Evolutionary conservation across 1,284 basidiomycete genomes (phyloP), one percentile per base, ranked within the genome.

Genomic region (Ceratobasidium sp.): DNA sequence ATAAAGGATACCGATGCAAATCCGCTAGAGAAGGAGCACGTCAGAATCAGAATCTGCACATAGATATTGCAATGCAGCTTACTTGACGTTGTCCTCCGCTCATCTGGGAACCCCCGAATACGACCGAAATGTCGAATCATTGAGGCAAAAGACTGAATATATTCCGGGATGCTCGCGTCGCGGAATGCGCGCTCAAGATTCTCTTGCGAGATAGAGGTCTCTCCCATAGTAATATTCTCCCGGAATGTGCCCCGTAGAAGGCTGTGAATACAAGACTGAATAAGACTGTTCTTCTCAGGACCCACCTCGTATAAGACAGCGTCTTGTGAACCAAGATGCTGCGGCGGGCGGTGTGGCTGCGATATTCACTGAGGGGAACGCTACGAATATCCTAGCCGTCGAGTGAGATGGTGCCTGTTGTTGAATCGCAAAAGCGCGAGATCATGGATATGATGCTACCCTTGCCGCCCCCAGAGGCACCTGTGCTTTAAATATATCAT

Each of bases 41-140:
- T 57, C 14, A 31, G 2, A 22, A 22, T 50, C 9, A 33, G 5
- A 0, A 36, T 19, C 8, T 14, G 36, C 6, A 11, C 7, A 19
- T 11, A 2, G 7, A 9, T 51, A 31, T 5, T 47, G 7, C 9
- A 47, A 22, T 11, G 14, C 11, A 2, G 53, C 69, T 11, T 15
- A 72, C 79, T 77, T 86, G 84, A 7, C 84, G 84, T 8, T 85
- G 84, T 8, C 80, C 82, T 79, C 97, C 97, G 45, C 93, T 95
- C 44, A 85, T 77, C 60, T 82, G 80, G 3, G 80, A 79, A 14
- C 84, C 84, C 71, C 84, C 84, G 75, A 83, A 79, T 0, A 84
- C 84, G 31, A 85, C 79, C 47, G 82, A 80, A 0, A 83, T 84
- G 45, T 85, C 82, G 63, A 84, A 82, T 6, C 84, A 83, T 17